Percentiles rank a stretch among this genome's conserved stretches.
Conservation (phyloP, 441 rosid species). For the Populus hybrid region DNA sequence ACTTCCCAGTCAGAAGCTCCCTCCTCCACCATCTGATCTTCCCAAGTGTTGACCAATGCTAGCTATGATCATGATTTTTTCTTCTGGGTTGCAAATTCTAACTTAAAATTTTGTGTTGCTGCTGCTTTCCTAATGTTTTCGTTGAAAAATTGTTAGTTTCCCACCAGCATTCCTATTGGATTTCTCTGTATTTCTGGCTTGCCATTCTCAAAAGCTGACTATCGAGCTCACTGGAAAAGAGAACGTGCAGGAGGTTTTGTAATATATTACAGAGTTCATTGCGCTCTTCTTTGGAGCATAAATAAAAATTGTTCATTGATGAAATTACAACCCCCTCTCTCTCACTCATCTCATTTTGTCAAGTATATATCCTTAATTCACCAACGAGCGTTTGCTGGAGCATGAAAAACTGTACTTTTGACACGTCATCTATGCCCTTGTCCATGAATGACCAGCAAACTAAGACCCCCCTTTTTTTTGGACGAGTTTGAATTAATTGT, state of each 20-base stretch:
- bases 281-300: not conserved
- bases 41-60: constrained; percentile 60
- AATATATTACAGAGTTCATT: not conserved
- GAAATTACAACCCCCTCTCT: not conserved
- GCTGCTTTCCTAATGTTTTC: not conserved
- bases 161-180: not conserved
- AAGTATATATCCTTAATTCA: too few relatives aligned
- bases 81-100: not conserved
- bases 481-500: too few relatives aligned
- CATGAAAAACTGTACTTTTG: too few relatives aligned
- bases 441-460: too few relatives aligned
- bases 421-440: too few relatives aligned
- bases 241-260: not conserved
- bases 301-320: not conserved
- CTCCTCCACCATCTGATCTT: constrained; percentile 72
- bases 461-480: too few relatives aligned
- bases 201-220: not conserved
- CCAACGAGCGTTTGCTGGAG: too few relatives aligned
- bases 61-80: not conserved
- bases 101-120: not conserved
- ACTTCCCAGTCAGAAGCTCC: constrained; percentile 66
- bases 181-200: not conserved
- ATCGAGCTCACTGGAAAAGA: not conserved
- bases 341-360: too few relatives aligned
- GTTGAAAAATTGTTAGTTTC: not conserved